Evolutionary conservation across 2,329 filamentous ascomycete species (phyloP).

Genomic region (Fusarium oxysporum): DNA sequence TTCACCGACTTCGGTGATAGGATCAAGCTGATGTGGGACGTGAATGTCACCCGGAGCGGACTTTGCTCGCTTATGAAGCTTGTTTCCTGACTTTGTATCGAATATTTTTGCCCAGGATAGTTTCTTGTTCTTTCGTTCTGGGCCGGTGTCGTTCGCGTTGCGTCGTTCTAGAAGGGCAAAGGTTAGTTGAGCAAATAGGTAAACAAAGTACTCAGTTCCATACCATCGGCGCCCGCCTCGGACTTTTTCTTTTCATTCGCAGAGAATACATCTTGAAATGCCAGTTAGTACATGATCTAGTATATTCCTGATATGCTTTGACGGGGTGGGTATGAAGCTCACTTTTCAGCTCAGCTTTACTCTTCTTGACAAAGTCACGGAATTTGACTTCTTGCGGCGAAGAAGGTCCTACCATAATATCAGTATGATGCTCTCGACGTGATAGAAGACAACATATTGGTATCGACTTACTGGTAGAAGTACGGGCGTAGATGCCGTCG

Average conservation of each 20-base stretch:
- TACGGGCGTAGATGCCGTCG: not conserved
- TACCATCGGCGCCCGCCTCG: conserved; percentile 1
- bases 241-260: not conserved
- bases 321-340: not conserved
- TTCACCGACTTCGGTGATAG: conserved; percentile 9
- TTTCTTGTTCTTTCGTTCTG: not conserved
- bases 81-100: conserved; percentile 26
- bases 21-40: not conserved
- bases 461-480: conserved; percentile 3
- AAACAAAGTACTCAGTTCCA: not conserved
- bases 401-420: not conserved
- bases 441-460: not conserved
- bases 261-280: conserved; percentile 1
- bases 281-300: not conserved
- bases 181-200: not conserved
- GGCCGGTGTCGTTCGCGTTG: not conserved
- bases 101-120: conserved; percentile 14
- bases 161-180: not conserved
- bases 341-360: conserved; percentile 18
- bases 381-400: conserved; percentile 11
- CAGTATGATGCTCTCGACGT: not conserved
- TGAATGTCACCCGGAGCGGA: conserved; percentile 7
- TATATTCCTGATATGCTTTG: not conserved
- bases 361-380: conserved; percentile 2
- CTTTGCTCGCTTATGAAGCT: conserved; percentile 26